Evolutionary conservation across 805 yeast species (phyloP), one percentile per base, ranked within the genome.

Genomic region (Spathaspora girioi): DNA sequence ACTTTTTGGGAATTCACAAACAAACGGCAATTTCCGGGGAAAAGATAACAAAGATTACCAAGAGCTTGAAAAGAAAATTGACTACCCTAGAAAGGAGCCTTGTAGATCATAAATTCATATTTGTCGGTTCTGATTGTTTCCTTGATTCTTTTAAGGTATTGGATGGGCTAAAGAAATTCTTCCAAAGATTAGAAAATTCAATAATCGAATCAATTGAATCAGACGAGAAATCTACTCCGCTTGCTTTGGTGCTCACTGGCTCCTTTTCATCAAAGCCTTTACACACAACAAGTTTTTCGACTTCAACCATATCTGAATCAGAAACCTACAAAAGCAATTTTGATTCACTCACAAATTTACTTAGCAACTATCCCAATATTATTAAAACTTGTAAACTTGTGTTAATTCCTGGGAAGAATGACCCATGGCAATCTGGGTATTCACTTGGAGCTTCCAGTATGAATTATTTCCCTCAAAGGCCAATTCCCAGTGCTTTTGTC

Each of bases 371-470:
- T 58, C 87, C 89, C 0, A 62, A 65, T 3, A 67, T 90, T 6
- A 69, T 83, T 12, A 62, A 70, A 7, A 62, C 69, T 6, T 76
- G 87, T 27, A 83, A 86, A 48, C 66, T 94, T 27, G 69, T 90
- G 1, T 80, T 94, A 52, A 72, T 93, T 1, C 97, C 98, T 0
- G 98, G 99, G 1, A 81, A 82, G 42, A 87, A 89, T 58, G 99
- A 94, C 68, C 97, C 97, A 0, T 94, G 98, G 97, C 84, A 84
- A 35, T 81, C 94, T 0, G 74, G 84, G 50, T 79, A 78, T 46
- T 78, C 87, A 1, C 75, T 85, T 47, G 91, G 93, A 3, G 59
- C 72, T 8, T 64, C 75, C 0, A 64, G 66, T 47, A 50, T 71
- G 38, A 65, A 67, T 44, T 53, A 62, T 40, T 61, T 69, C 27